These are phyloP conservation scores for Pilasporangium apinafurcum DNA, from an alignment of 352 stramenopile genomes.

Conservation along the genomic window DNA sequence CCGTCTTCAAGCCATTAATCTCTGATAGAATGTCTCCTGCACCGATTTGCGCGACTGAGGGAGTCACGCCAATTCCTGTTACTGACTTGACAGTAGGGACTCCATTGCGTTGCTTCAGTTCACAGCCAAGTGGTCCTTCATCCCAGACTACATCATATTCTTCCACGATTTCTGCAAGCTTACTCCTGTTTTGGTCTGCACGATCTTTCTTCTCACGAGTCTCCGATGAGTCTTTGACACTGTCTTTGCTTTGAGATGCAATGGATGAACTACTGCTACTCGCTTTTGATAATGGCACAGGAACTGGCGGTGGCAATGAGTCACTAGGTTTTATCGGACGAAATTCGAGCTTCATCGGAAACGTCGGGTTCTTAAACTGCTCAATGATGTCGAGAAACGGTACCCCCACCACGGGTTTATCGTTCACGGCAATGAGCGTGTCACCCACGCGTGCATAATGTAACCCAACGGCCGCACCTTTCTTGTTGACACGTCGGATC, in stretches of 20 bases:
- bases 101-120: conserved; percentile 65
- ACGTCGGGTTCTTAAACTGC: conserved; percentile 44
- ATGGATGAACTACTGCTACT: too few relatives aligned
- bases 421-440: conserved; percentile 67
- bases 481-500: conserved; percentile 75
- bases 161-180: conserved; percentile 9
- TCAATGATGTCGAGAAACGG: conserved; percentile 68
- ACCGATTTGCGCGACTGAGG: conserved; percentile 61
- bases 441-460: conserved; percentile 66
- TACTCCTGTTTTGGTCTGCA: too few relatives aligned
- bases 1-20: conserved; percentile 69
- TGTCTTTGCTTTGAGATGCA: too few relatives aligned
- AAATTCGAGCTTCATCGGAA: conserved; percentile 69
- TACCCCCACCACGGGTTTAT: conserved; percentile 31
- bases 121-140: conserved; percentile 62
- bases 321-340: conserved; percentile 45
- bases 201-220: too few relatives aligned
- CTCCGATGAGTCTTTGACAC: too few relatives aligned
- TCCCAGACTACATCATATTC: conserved; percentile 80
- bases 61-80: conserved; percentile 44
- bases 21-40: conserved; percentile 58
- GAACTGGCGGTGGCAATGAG: conserved; percentile 1
- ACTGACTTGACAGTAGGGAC: conserved; percentile 65
- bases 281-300: too few relatives aligned
- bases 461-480: conserved; percentile 46